A percentile compares a stretch with the other conserved stretches of the same genome.
Evolutionary conservation across 2,329 filamentous ascomycete species (phyloP).

Genomic region (Fusarium sp.): DNA sequence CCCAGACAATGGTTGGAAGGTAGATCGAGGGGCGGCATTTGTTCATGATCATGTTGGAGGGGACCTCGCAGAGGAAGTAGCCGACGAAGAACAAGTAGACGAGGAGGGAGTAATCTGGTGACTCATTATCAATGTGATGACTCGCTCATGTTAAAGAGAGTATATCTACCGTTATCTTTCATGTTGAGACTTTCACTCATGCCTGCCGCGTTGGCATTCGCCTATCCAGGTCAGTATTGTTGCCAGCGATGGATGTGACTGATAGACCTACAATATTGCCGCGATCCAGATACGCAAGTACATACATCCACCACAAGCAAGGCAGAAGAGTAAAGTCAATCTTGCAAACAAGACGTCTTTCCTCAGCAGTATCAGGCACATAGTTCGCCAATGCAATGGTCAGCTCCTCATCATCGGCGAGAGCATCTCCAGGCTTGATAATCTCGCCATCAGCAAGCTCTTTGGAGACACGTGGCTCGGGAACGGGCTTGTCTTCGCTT

Average conservation of each 20-base stretch:
- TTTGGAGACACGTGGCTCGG: not conserved
- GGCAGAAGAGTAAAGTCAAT: conserved; percentile 62
- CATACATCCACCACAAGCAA: conserved; percentile 55
- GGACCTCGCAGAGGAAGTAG: conserved; percentile 66
- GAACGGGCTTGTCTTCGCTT: rapidly evolving
- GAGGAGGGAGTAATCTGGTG: not conserved
- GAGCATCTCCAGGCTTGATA: not conserved
- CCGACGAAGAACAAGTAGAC: conserved; percentile 60
- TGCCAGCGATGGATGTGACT: rapidly evolving
- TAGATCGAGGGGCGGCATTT: conserved; percentile 63
- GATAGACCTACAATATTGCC: conserved; percentile 48
- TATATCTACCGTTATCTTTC: conserved; percentile 1
- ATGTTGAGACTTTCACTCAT: conserved; percentile 7
- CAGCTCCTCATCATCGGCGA: conserved; percentile 5
- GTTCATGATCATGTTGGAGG: conserved; percentile 65
- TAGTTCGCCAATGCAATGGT: conserved; percentile 15
- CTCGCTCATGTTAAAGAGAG: no score
- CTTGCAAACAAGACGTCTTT: conserved; percentile 58
- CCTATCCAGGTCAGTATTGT: not conserved
- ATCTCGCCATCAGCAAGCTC: not conserved
- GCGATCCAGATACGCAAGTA: conserved; percentile 48
- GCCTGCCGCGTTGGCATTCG: not conserved
- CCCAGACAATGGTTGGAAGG: conserved; percentile 61
- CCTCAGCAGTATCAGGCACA: conserved; percentile 28
- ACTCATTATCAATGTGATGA: no score